Evolutionary conservation across 495 filamentous ascomycete species (phyloP), one percentile per base, ranked within the genome.

Genomic region (Penicillium subrubescens): DNA sequence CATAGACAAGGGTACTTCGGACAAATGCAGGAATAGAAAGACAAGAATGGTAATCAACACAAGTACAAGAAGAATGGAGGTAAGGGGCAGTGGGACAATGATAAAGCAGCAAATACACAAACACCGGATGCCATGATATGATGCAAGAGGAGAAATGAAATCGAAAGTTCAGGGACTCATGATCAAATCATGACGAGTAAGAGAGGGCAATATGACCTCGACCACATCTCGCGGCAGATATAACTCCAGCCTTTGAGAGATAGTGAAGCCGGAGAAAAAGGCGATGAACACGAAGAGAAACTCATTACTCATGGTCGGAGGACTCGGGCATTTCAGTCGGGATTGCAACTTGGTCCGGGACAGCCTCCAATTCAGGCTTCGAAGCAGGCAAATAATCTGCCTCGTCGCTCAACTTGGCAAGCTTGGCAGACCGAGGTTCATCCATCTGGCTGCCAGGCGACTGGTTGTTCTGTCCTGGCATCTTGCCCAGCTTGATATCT

Each of bases 401-500:
- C n/a, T 75, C 65, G 41, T 72, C 67, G 35, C 73, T 76, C 44
- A 82, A 53, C 61, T 77, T 82, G 60, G 76, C 74, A 29, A 79
- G 71, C 63, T 82, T 82, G 25, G 81, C 67, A 43, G 79, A 81
- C 35, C 76, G 73, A 25, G 75, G 67, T 51, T 81, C 74, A 12
- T 50, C 37, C 67, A 61, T 51, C 5, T 63, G 70, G 21, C 67
- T 70, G n/a, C 64, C 65, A 21, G 62, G 70, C 0, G 65, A 62
- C 53, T 72, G 63, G 21, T 59, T 56, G 54, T 56, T 55, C 17
- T 41, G 54, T 5, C 19, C 41, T 15, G 62, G 31, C 12, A 61
- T 34, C 59, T 76, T 79, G 50, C 79, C 77, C 31, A 82, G 70
- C 72, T 84, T 89, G 35, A 86, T 74, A 55, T 84, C 76, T 73